Conservation (phyloP, 164 flowering plant species). For the Santalum album region DNA sequence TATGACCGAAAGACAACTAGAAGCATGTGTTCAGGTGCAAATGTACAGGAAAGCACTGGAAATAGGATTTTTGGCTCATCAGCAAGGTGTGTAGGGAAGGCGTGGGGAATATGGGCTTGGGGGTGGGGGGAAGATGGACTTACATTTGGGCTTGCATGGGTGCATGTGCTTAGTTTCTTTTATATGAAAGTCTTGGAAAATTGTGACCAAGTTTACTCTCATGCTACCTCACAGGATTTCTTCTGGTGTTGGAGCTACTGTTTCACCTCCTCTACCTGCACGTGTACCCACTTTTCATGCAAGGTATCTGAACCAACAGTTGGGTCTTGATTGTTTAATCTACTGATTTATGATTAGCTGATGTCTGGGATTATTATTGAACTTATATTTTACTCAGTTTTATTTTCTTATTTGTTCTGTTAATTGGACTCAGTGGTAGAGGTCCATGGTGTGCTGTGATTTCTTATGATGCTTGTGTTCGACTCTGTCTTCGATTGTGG, state of each 20-base stretch:
- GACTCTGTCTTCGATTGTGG: slow-evolving; percentile 1
- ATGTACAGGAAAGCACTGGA: neutral
- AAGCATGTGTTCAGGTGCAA: neutral
- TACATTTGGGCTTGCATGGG: no score
- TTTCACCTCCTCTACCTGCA: neutral
- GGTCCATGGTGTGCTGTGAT: slow-evolving; percentile 4
- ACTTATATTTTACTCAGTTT: neutral
- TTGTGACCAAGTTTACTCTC: neutral
- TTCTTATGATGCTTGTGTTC: slow-evolving; percentile 8
- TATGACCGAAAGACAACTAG: neutral
- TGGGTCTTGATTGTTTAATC: neutral
- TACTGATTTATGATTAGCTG: neutral
- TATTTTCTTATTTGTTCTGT: neutral
- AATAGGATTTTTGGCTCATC: neutral
- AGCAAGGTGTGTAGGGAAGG: neutral
- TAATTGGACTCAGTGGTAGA: slow-evolving; percentile 3
- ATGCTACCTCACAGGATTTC: neutral
- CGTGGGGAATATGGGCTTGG: neutral
- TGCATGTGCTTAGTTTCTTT: neutral
- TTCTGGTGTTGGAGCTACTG: neutral
- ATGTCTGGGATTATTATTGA: neutral
- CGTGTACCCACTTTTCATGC: slow-evolving; percentile 5
- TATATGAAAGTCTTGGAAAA: neutral
- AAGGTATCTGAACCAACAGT: neutral
- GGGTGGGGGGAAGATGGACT: no score